Percentiles rank a stretch among this genome's conserved stretches.
phyloP scores from a whole-genome alignment of 2,329 filamentous ascomycete genomes.

The Apiospora hydei region DNA sequence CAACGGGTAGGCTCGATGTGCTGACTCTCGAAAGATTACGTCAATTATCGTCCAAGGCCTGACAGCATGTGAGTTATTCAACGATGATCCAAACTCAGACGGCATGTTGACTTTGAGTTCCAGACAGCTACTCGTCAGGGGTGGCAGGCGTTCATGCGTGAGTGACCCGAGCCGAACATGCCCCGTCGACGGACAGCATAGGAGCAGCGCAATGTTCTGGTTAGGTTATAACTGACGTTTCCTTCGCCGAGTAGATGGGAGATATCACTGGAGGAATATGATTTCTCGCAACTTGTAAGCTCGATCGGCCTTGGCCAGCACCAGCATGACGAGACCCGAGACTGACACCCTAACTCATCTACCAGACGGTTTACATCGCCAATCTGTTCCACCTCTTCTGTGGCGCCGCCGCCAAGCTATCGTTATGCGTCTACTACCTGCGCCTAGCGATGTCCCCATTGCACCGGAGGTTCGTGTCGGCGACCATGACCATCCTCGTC shows the following conservation, averaged over 20 bases:
- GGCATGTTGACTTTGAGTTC: neutral
- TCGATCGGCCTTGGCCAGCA: neutral
- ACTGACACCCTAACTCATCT: neutral
- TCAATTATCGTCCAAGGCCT: neutral
- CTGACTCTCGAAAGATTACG: neutral
- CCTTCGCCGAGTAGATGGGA: neutral
- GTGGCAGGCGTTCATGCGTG: neutral
- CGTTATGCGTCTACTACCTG: neutral
- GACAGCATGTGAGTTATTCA: neutral
- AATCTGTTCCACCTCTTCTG: neutral
- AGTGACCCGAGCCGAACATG: neutral
- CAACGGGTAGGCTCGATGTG: neutral
- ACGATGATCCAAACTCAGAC: neutral
- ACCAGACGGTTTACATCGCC: neutral
- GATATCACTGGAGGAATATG: neutral
- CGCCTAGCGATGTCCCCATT: neutral
- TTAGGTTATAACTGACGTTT: neutral
- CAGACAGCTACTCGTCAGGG: neutral
- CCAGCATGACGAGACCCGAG: too few relatives aligned
- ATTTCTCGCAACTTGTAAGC: neutral
- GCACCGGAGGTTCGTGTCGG: neutral
- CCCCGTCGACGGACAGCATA: neutral
- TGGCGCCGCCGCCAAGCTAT: neutral
- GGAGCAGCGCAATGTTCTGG: accelerated
- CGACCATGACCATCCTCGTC: neutral